These are phyloP conservation scores for slime mould (Dictyostelium discoideum) DNA, from an alignment of 78 protist species.

Conservation along the genomic window DNA sequence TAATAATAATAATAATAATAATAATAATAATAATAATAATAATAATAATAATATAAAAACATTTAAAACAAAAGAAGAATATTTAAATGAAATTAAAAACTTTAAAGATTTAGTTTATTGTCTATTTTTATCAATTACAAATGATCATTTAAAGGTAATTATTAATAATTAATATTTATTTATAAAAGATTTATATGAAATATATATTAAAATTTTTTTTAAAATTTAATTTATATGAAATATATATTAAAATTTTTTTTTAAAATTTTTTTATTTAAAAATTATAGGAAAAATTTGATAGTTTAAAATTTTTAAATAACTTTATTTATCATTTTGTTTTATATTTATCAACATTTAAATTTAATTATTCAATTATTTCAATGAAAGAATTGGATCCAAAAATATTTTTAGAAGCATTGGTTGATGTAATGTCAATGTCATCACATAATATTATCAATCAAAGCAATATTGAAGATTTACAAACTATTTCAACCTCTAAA, in stretches of 20 bases:
- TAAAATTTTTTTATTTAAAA: not conserved
- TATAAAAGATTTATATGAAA: not conserved
- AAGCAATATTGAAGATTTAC: not conserved
- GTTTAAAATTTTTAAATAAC: constrained; percentile 10
- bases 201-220: too few relatives aligned
- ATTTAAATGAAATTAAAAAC: not conserved
- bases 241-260: too few relatives aligned
- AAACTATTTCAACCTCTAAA: constrained; percentile 8
- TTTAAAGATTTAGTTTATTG: constrained; percentile 6
- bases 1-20: not conserved
- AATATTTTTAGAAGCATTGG: constrained; percentile 19
- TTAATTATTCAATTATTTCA: not conserved
- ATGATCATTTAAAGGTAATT: constrained; percentile 18
- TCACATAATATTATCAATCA: constrained; percentile 2
- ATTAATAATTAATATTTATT: not conserved
- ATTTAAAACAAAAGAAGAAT: constrained; percentile 9
- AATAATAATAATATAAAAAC: not conserved
- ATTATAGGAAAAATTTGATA: not conserved
- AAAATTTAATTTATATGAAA: not conserved
- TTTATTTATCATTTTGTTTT: constrained; percentile 43
- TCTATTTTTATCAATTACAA: constrained; percentile 20
- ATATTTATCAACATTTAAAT: not conserved
- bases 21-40: not conserved
- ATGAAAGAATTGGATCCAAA: constrained; percentile 35
- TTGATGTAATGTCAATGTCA: constrained; percentile 18